These are phyloP conservation scores for Ophiostoma angusticollis DNA, from an alignment of 2,329 filamentous ascomycete genomes.

Conservation along the genomic window DNA sequence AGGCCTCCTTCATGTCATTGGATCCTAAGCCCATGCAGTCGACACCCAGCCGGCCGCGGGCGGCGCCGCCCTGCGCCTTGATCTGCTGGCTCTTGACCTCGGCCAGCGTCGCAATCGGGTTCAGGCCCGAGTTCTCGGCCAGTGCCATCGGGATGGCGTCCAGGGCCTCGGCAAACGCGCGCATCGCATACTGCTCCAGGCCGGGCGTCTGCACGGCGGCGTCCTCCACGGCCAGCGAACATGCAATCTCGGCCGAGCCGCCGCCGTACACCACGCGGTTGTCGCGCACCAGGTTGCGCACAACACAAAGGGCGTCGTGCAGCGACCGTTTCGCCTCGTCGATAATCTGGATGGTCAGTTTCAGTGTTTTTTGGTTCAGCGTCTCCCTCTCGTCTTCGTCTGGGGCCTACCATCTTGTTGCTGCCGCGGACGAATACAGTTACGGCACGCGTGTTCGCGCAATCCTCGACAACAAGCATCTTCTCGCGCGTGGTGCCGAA, in stretches of 20 bases:
- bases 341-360: constrained; percentile 59
- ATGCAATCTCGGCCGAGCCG: constrained; percentile 92
- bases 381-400: too few relatives aligned
- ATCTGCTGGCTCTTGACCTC: constrained; percentile 94
- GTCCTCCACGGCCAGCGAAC: constrained; percentile 90
- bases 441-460: constrained; percentile 91
- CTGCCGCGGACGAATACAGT: constrained; percentile 93
- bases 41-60: constrained; percentile 62
- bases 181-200: constrained; percentile 98
- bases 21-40: constrained; percentile 94
- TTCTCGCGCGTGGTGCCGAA: constrained; percentile 98
- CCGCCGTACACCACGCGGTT: constrained; percentile 97
- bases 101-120: constrained; percentile 88
- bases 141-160: constrained; percentile 91
- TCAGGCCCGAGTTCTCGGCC: constrained; percentile 92
- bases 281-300: constrained; percentile 88
- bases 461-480: constrained; percentile 99
- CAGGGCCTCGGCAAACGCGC: constrained; percentile 88
- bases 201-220: constrained; percentile 88
- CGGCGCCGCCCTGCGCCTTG: constrained; percentile 43
- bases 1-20: constrained; percentile 96
- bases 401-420: constrained; percentile 99
- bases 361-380: too few relatives aligned
- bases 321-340: constrained; percentile 96
- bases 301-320: constrained; percentile 94